phyloP scores from a whole-genome alignment of 805 yeast species.

The Wickerhamiella occidentalis region DNA sequence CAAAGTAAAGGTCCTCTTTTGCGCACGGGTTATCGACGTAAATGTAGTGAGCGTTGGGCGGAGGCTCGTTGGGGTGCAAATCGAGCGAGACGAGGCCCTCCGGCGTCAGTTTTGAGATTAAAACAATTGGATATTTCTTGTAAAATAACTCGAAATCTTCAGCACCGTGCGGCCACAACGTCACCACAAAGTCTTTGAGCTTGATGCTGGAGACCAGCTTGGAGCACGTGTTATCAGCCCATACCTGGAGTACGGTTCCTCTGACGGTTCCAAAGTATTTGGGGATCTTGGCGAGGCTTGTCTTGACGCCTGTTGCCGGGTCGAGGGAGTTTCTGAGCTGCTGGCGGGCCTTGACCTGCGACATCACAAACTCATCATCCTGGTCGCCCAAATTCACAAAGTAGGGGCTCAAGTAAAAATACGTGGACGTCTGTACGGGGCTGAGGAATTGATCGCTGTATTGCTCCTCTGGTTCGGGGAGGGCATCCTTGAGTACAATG shows the following conservation, averaged over 20 bases:
- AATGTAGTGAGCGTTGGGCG: slow-evolving; percentile 41
- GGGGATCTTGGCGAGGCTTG: slow-evolving; percentile 17
- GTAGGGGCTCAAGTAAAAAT: slow-evolving; percentile 16
- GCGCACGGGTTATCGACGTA: slow-evolving; percentile 68
- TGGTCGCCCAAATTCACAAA: slow-evolving; percentile 33
- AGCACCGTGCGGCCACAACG: slow-evolving; percentile 73
- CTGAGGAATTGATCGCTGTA: slow-evolving; percentile 16
- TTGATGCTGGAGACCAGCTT: slow-evolving; percentile 71
- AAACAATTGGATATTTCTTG: slow-evolving; percentile 65
- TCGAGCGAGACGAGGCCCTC: slow-evolving; percentile 23
- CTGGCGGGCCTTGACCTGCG: slow-evolving; percentile 29
- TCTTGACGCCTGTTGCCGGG: slow-evolving; percentile 17
- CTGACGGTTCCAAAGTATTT: slow-evolving; percentile 40
- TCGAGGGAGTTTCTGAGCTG: slow-evolving; percentile 9
- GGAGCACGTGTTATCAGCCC: slow-evolving; percentile 52
- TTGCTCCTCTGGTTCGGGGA: slow-evolving; percentile 5
- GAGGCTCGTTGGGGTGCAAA: slow-evolving; percentile 21
- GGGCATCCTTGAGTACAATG: slow-evolving; percentile 17
- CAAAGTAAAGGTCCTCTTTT: slow-evolving; percentile 90
- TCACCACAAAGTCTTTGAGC: slow-evolving; percentile 53
- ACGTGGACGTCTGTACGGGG: slow-evolving; percentile 15
- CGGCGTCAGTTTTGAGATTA: slow-evolving; percentile 38
- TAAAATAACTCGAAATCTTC: slow-evolving; percentile 72
- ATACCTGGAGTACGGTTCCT: slow-evolving; percentile 83
- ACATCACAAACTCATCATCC: slow-evolving; percentile 43